Conservation (phyloP, 352 stramenopile genomes). For the Phytophthora europaea region DNA sequence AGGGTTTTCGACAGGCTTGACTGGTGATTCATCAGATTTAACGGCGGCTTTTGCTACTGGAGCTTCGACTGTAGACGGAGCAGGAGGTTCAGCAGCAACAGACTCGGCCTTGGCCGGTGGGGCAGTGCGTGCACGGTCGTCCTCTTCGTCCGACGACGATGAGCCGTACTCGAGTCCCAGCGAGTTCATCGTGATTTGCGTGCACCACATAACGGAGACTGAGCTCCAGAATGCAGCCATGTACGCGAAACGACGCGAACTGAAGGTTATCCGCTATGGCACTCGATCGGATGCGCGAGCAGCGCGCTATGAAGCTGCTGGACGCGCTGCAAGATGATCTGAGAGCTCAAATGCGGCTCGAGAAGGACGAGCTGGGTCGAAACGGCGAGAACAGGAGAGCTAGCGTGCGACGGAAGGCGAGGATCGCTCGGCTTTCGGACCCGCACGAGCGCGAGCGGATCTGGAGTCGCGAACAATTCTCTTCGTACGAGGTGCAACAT, state of each 20-base stretch:
- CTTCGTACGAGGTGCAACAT: slow-evolving; percentile 54
- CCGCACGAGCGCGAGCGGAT: slow-evolving; percentile 57
- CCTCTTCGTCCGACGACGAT: slow-evolving; percentile 44
- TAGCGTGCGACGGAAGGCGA: slow-evolving; percentile 52
- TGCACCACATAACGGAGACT: slow-evolving; percentile 13
- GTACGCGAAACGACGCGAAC: slow-evolving; percentile 30
- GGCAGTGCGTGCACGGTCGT: slow-evolving; percentile 1
- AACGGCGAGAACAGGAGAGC: slow-evolving; percentile 36
- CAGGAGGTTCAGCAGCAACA: not conserved
- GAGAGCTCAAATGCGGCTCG: slow-evolving; percentile 61
- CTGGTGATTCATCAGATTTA: slow-evolving; percentile 5
- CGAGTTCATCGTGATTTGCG: slow-evolving; percentile 46
- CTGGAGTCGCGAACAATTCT: slow-evolving; percentile 53
- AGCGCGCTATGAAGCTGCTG: slow-evolving; percentile 69
- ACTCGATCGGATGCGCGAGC: slow-evolving; percentile 74
- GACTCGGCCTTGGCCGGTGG: not conserved
- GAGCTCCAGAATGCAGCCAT: slow-evolving; percentile 22
- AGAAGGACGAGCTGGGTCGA: slow-evolving; percentile 52
- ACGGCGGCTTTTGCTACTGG: not conserved
- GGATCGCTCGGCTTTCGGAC: slow-evolving; percentile 57
- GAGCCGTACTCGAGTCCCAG: slow-evolving; percentile 51
- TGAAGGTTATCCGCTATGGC: slow-evolving; percentile 6
- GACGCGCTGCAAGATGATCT: slow-evolving; percentile 69
- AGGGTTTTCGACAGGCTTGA: slow-evolving; percentile 11
- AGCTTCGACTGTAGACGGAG: slow-evolving; percentile 11